phyloP scores from a whole-genome alignment of 192 early-diverging fungal genomes.

The Entomortierella chlamydospora region DNA sequence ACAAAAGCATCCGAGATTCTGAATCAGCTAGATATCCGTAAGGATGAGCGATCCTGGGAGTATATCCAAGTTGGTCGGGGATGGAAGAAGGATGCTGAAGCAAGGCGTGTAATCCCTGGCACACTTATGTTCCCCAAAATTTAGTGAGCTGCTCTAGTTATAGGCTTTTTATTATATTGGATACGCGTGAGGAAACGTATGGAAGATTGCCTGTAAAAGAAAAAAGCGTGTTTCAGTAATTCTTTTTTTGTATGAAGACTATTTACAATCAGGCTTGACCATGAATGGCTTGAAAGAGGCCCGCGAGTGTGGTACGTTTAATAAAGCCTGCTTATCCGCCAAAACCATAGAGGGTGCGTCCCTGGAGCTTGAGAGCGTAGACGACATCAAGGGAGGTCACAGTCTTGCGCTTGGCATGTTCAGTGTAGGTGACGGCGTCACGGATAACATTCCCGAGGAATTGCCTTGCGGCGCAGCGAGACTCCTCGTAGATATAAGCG shows the following conservation, averaged over 20 bases:
- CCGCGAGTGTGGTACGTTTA: too few relatives aligned
- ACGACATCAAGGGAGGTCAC: conserved; percentile 99
- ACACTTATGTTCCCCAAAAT: conserved; percentile 25
- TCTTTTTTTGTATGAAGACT: too few relatives aligned
- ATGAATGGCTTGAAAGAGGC: too few relatives aligned
- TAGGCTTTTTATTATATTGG: not conserved
- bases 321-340: conserved; percentile 57
- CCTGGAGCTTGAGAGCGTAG: conserved; percentile 98
- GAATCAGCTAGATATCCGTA: conserved; percentile 69
- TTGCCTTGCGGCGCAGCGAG: conserved; percentile 95
- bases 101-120: not conserved
- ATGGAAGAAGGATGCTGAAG: conserved; percentile 55
- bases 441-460: conserved; percentile 99
- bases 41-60: conserved; percentile 68
- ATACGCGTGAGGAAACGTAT: too few relatives aligned
- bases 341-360: conserved; percentile 89
- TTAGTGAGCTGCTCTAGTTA: too few relatives aligned
- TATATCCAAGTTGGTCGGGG: conserved; percentile 70
- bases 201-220: too few relatives aligned
- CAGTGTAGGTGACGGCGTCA: conserved; percentile 73
- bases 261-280: too few relatives aligned
- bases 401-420: conserved; percentile 99
- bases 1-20: conserved; percentile 75
- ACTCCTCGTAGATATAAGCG: conserved; percentile 98
- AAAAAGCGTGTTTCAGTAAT: too few relatives aligned